Evolutionary conservation across 768 basidiomycete species (phyloP), one percentile per base, ranked within the genome.

Genomic region (Pisolithus albus): DNA sequence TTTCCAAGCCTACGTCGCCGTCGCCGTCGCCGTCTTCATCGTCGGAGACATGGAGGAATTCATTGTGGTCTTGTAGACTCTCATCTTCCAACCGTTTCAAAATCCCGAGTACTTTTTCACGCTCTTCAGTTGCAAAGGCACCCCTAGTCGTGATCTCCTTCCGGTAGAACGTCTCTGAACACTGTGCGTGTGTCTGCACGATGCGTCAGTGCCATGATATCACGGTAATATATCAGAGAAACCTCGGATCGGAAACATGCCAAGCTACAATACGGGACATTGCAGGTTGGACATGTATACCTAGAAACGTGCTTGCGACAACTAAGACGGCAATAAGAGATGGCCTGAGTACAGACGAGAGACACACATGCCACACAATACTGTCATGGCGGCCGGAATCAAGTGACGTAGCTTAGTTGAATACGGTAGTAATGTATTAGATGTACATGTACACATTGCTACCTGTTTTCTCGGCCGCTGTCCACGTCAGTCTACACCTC

Each of bases 251-350:
- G 81, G 70, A 89, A 93, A 68, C 91, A 93, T 10, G 72, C 70
- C 28, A 92, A 64, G 26, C 87, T 87, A 68, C 91, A 93, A 59
- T 92, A 92, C 0, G 78, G 77, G 24, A 85, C 70, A 60, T 92
- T 92, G 70, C 91, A 93, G 30, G 74, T 75, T 21, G 91, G 86
- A 56, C 91, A 93, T 0, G 82, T 84, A 66, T 93, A 93, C 61
- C 82, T 84, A 16, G 87, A 79, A 56, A 87, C 76, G 59, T 88
- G 85, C 61, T 86, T 75, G 28, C 73, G 76, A 70, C 89, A 92
- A 59, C 89, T 92, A 46, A 52, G 46, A 41, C 46, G 7, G 41
- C 38, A 42, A 36, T 36, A 36, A 40, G 43, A 48, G 34, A 13
- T 15, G 34, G 34, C 13, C 19, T 16, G 49, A 30, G 48, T 40